Evolutionary conservation across 2,329 filamentous ascomycete genomes (phyloP).

Genomic region (Camptophora hylomeconis): DNA sequence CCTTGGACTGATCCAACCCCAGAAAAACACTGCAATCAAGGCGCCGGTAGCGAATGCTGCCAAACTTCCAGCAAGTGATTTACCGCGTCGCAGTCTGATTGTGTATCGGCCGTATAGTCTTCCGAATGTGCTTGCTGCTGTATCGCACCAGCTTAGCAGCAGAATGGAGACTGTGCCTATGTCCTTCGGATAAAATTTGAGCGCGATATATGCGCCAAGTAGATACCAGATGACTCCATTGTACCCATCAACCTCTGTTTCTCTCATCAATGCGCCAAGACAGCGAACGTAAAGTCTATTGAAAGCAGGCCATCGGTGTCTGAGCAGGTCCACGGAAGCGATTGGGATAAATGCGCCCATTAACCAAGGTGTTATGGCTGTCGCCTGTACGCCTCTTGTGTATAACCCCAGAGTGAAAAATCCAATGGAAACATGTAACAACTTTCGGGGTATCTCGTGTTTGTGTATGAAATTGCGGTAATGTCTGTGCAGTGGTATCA

Average conservation of each 20-base stretch:
- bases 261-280: constrained; percentile 87
- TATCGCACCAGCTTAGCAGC: constrained; percentile 94
- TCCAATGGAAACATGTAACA: constrained; percentile 88
- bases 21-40: constrained; percentile 73
- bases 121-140: constrained; percentile 88
- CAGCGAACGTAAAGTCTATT: constrained; percentile 77
- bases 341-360: constrained; percentile 74
- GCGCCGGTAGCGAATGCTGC: constrained; percentile 76
- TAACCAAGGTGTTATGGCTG: constrained; percentile 69
- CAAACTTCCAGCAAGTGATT: constrained; percentile 78
- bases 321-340: constrained; percentile 64
- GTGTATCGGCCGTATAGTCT: constrained; percentile 83
- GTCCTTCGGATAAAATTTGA: constrained; percentile 85
- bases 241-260: constrained; percentile 85
- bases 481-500: constrained; percentile 88
- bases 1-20: constrained; percentile 67
- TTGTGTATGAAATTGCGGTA: constrained; percentile 89
- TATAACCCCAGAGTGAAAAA: constrained; percentile 88
- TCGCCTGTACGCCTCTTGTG: constrained; percentile 60
- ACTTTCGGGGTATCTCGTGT: constrained; percentile 90
- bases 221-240: constrained; percentile 98
- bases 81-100: constrained; percentile 68
- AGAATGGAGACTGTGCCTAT: constrained; percentile 79
- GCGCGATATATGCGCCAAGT: constrained; percentile 73
- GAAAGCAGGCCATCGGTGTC: constrained; percentile 67